These are phyloP conservation scores for Colletotrichum nymphaeae DNA, from an alignment of 2,329 filamentous ascomycete species.

Conservation along the genomic window DNA sequence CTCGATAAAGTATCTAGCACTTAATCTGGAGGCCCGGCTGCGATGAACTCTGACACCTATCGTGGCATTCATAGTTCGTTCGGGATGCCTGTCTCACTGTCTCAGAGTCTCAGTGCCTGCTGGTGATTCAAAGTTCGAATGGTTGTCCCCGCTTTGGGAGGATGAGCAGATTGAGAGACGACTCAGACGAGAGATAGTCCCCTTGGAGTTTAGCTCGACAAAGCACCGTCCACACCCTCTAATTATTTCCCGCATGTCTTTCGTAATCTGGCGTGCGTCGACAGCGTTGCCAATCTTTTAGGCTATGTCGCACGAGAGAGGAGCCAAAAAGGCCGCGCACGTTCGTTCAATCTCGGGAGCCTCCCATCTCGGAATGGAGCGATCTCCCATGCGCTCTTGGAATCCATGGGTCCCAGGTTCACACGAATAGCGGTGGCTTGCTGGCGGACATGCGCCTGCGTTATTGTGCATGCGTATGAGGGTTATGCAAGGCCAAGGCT, in stretches of 20 bases:
- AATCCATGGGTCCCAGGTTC: neutral
- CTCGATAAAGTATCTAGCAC: neutral
- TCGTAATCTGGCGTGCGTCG: neutral
- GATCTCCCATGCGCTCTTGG: slow-evolving; percentile 10
- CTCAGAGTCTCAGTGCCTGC: neutral
- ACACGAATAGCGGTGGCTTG: neutral
- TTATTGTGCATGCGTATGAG: neutral
- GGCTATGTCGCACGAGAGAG: slow-evolving; percentile 11
- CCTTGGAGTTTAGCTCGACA: neutral
- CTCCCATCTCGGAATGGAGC: slow-evolving; percentile 33
- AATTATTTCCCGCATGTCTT: neutral
- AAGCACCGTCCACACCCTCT: neutral
- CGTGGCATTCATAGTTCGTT: neutral
- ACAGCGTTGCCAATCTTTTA: slow-evolving; percentile 12
- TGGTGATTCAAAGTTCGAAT: neutral
- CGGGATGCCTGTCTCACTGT: neutral
- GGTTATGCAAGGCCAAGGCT: neutral
- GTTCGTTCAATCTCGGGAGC: slow-evolving; percentile 27
- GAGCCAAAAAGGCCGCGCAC: slow-evolving; percentile 16
- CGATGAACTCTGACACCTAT: neutral
- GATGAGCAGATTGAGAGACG: neutral
- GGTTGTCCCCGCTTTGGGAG: neutral
- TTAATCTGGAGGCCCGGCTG: neutral
- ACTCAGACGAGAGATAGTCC: neutral
- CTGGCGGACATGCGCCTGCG: neutral